These are phyloP conservation scores for Cetradonia linearis DNA, from an alignment of 495 filamentous ascomycete genomes.

Conservation along the genomic window DNA sequence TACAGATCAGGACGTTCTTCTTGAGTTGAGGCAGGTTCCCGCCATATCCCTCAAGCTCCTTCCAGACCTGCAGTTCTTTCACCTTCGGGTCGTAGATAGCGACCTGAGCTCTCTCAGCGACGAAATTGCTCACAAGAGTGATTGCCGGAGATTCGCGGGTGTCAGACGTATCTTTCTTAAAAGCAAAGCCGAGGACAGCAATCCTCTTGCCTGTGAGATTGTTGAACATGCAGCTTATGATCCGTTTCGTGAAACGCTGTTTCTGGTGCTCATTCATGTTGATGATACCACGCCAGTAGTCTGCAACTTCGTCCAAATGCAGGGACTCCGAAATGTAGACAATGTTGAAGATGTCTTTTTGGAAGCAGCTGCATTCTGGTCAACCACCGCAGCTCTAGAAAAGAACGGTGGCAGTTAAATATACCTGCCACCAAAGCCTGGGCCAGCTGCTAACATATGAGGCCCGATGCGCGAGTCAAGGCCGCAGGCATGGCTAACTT, in stretches of 20 bases:
- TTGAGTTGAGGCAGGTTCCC: slow-evolving; percentile 18
- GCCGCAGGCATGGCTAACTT: slow-evolving; percentile 60
- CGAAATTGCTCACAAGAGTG: slow-evolving; percentile 52
- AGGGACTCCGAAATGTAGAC: slow-evolving; percentile 64
- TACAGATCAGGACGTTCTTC: slow-evolving; percentile 19
- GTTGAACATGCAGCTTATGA: slow-evolving; percentile 57
- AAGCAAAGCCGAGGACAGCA: slow-evolving; percentile 65
- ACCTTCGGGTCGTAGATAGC: slow-evolving; percentile 68
- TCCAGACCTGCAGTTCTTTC: slow-evolving; percentile 36
- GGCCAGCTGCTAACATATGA: slow-evolving; percentile 64
- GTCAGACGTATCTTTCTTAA: slow-evolving; percentile 75
- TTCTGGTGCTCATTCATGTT: slow-evolving; percentile 72
- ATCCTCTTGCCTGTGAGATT: slow-evolving; percentile 63
- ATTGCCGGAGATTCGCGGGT: slow-evolving; percentile 64
- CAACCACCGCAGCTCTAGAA: slow-evolving; percentile 27
- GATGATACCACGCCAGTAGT: slow-evolving; percentile 66
- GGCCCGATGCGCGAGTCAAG: slow-evolving; percentile 61
- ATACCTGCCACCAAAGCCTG: slow-evolving; percentile 63
- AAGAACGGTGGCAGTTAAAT: slow-evolving; percentile 16
- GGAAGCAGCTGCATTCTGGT: slow-evolving; percentile 38
- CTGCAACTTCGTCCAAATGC: slow-evolving; percentile 59
- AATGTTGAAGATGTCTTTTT: slow-evolving; percentile 71
- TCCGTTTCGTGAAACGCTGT: slow-evolving; percentile 51
- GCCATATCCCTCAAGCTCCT: slow-evolving; percentile 29
- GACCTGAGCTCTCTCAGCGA: slow-evolving; percentile 54